Evolutionary conservation across 2,329 filamentous ascomycete species (phyloP), one percentile per base, ranked within the genome.

Genomic region (Tolypocladium endophyticum): DNA sequence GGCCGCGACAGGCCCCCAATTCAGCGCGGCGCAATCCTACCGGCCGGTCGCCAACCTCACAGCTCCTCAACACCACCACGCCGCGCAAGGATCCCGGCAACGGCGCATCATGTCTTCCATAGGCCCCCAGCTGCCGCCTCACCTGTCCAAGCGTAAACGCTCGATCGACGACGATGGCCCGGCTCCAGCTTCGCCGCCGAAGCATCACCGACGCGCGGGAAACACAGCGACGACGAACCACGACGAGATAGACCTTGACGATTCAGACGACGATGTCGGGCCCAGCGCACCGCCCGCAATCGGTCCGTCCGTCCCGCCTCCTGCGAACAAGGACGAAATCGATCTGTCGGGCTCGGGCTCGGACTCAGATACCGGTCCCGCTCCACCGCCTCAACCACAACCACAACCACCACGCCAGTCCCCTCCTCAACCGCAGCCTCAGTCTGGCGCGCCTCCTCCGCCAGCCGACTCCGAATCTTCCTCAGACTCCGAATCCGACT

Each of bases 111-210:
- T 90, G 87, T 77, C 86, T 57, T 85, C 83, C 39, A 86, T 90
- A 68, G 88, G 88, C 6, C 88, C 89, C 18, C 79, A 86, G 61
- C 72, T 92, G 30, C 88, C 89, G 16, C 80, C 87, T 5, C 84
- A 89, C 62, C 79, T 88, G 50, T 69, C 82, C 39, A 87, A 87
- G 71, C 80, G 85, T 67, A 87, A 86, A 67, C 82, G 82, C 67
- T 79, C 77, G 5, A 66, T 76, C 5, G 76, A 78, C 47, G 72
- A 78, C 55, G 73, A 73, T 57, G 43, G 43, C 43, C n/a, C 43
- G 4, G n/a, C 43, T 47, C n/a, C 43, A 47, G 12, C 20, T 5
- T 35, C 50, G 50, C 30, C 30, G 50, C 43, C 77, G 58, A 86
- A 86, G 66, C 64, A 73, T 67, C 64, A 61, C 18, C 70, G 71